Percentiles rank a stretch among this genome's conserved stretches.
phyloP scores from a whole-genome alignment of 139 green algal genomes.

The Gonium pectorale region DNA sequence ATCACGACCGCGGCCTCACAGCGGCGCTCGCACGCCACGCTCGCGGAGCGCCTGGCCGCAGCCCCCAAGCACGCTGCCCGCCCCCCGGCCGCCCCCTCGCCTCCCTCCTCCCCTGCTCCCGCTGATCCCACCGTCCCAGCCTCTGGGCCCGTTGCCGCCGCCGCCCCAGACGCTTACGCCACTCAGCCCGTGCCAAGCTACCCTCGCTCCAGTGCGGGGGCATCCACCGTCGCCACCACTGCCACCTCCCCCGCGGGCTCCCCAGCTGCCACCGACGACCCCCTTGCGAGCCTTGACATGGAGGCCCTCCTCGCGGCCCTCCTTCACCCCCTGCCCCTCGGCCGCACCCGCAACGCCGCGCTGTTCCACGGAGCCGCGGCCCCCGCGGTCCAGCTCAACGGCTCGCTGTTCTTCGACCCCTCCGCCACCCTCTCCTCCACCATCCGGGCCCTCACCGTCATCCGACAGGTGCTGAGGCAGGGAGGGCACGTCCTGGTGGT shows the following conservation, averaged over 20 bases:
- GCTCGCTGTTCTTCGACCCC: constrained; percentile 49
- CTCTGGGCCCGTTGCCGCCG: not conserved
- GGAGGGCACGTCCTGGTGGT: constrained; percentile 67
- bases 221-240: not conserved
- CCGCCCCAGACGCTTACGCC: not conserved
- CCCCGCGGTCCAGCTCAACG: constrained; percentile 2
- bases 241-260: not conserved
- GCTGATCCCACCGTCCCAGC: not conserved
- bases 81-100: no score
- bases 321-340: constrained; percentile 28
- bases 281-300: constrained; percentile 19
- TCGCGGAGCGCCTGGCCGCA: no score
- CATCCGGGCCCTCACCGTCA: constrained; percentile 58
- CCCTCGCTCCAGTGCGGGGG: not conserved
- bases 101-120: not conserved
- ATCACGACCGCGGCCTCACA: not conserved
- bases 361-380: constrained; percentile 4
- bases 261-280: not conserved
- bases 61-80: no score
- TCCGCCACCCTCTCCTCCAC: constrained; percentile 33
- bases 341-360: constrained; percentile 16
- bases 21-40: not conserved
- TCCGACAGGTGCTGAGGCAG: constrained; percentile 41
- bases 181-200: no score
- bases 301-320: constrained; percentile 3